A percentile compares a stretch with the other conserved stretches of the same genome.
These are phyloP conservation scores for Nicotiana obtusifolia DNA, from an alignment of 257 asterid genomes.

Conservation along the genomic window DNA sequence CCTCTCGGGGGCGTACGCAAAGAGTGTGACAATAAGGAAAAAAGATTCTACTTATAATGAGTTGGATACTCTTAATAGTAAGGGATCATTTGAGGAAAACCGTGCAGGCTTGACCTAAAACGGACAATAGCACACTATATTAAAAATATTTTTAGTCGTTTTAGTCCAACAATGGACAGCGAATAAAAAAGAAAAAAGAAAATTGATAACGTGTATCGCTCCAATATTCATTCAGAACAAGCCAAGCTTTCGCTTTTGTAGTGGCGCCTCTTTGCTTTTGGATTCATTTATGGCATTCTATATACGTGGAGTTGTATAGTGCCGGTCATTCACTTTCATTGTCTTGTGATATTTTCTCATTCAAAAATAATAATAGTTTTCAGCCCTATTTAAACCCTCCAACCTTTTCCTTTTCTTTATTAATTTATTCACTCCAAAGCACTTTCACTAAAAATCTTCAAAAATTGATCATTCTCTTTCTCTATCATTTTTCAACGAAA, in stretches of 20 bases:
- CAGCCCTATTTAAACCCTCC: conserved; percentile 24
- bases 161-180: background rate
- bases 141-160: too few species aligned
- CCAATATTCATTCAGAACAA: background rate
- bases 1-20: too few species aligned
- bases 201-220: too few species aligned
- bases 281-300: background rate
- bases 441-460: background rate
- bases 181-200: too few species aligned
- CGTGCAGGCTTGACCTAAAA: too few species aligned
- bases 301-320: conserved; percentile 25
- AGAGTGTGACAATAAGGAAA: too few species aligned
- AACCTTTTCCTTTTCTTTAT: background rate
- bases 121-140: too few species aligned
- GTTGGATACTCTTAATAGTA: too few species aligned
- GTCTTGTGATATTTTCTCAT: conserved; percentile 22
- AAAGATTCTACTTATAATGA: too few species aligned
- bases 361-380: background rate
- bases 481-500: too few species aligned
- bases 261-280: background rate
- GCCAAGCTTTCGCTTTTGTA: background rate
- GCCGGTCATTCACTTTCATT: conserved; percentile 10
- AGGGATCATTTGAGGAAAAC: too few species aligned
- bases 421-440: background rate
- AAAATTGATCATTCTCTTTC: too few species aligned